phyloP scores from a whole-genome alignment of 163 green algal genomes.

The Trebouxia gelatinosa region DNA sequence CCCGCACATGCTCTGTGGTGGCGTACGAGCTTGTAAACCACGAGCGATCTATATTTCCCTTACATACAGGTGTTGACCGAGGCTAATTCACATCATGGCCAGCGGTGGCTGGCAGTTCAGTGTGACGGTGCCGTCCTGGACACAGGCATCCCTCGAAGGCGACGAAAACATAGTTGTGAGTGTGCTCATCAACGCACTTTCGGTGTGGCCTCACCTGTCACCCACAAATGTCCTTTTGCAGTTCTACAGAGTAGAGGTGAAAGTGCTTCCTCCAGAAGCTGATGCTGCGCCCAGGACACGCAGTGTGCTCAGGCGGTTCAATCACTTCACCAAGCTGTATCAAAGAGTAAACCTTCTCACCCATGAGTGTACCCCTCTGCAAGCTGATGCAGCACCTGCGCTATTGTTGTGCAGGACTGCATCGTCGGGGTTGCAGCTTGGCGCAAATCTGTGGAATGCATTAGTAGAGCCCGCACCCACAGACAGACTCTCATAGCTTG shows the following conservation, averaged over 20 bases:
- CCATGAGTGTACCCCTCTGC: neutral
- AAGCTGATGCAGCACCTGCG: neutral
- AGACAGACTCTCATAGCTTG: too few relatives aligned
- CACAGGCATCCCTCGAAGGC: constrained; percentile 34
- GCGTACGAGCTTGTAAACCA: too few relatives aligned
- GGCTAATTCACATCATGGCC: too few relatives aligned
- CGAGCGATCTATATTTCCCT: too few relatives aligned
- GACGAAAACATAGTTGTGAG: constrained; percentile 40
- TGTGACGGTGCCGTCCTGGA: constrained; percentile 39
- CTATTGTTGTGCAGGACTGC: too few relatives aligned
- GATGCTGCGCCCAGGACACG: constrained; percentile 36
- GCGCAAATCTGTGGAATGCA: too few relatives aligned
- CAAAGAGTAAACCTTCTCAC: constrained; percentile 26
- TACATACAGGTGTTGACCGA: too few relatives aligned
- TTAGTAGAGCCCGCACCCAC: too few relatives aligned
- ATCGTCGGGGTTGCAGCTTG: too few relatives aligned
- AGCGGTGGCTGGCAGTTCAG: constrained; percentile 36
- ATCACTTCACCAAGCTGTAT: constrained; percentile 48
- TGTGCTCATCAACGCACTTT: neutral
- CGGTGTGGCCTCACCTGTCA: neutral
- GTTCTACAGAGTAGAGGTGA: constrained; percentile 49
- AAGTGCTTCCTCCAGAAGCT: constrained; percentile 44
- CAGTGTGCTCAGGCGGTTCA: constrained; percentile 50
- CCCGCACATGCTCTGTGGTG: too few relatives aligned
- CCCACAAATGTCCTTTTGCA: neutral